Base-by-base conservation (phyloP, 495 filamentous ascomycete genomes). In the Choiromyces venosus region DNA sequence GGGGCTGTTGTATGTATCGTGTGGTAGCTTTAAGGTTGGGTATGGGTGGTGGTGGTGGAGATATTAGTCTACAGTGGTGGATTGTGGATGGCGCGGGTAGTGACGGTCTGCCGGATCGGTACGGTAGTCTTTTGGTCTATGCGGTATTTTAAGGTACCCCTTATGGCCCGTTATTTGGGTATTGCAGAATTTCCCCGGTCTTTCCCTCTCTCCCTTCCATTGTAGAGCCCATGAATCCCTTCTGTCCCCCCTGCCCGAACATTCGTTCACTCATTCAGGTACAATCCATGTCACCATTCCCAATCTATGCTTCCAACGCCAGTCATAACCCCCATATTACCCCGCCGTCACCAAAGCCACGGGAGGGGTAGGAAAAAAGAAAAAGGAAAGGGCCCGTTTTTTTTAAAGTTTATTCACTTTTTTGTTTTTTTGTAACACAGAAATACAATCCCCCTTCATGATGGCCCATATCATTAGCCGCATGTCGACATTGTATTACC, bases 371-470 rank as follows among this genome's bases (percentile, higher is more conserved):
- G 14, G 38, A 10, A 39, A 44, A 69, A 69, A 73, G 39, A 14
- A 39, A 44, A 69, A 69, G 68, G 39, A 14, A 64, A 21, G 61
- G 12, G 25, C 68, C 37, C 52, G 10, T 12, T 9, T 36, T n/a
- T 69, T 35, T 35, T 70, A 46, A 10, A 35, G 52, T 9, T 52
- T 37, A 44, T 64, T 68, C 39, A 39, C 38, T 35, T 67, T 71
- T 61, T 75, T 75, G 67, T 73, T 66, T 73, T 66, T 67, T 77
- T 73, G 66, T 67, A 56, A 37, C 56, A 68, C 66, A 68, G 56
- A 35, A 69, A 72, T 37, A 61, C 52, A 61, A 61, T 61, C 52
- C 6, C 52, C 44, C 52, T 29, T 14, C 52, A 29, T 61, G 52
- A 16, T 61, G 19, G 52, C 52, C 25, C 52, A 61, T 29, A 29